These are phyloP conservation scores for Xylariaceae sp. DNA, from an alignment of 2,329 filamentous ascomycete genomes.

Conservation along the genomic window DNA sequence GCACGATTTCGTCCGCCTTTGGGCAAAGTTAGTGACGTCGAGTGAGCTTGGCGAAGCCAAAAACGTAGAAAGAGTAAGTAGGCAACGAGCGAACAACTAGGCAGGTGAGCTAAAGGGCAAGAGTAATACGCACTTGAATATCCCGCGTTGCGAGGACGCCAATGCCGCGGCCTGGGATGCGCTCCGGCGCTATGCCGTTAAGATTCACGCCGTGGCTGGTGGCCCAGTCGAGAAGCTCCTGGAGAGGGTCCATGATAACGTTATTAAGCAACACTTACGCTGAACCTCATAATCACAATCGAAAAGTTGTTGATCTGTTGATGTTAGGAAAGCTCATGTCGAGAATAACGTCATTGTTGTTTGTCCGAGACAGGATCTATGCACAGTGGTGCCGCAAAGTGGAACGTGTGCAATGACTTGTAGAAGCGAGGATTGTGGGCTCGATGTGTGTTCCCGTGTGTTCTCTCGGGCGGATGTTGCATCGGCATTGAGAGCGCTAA, in stretches of 20 bases:
- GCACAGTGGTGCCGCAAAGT: no score
- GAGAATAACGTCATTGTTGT: no score
- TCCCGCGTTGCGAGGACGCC: conserved; percentile 75
- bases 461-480: conserved; percentile 15
- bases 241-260: conserved; percentile 35
- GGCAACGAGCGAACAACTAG: no score
- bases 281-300: neutral
- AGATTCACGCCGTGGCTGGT: conserved; percentile 67
- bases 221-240: conserved; percentile 72
- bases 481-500: conserved; percentile 8
- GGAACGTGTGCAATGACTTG: no score
- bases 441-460: neutral
- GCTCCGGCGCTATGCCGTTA: conserved; percentile 69
- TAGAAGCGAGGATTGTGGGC: neutral
- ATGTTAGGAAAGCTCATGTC: no score
- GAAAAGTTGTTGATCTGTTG: neutral
- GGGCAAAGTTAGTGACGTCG: neutral
- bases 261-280: neutral
- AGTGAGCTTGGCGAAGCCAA: neutral
- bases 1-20: conserved; percentile 64
- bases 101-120: no score
- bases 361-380: no score
- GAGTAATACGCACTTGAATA: conserved; percentile 67
- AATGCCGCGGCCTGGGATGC: conserved; percentile 74
- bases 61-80: conserved; percentile 1